Percentiles rank a stretch among this genome's conserved stretches.
Conservation (phyloP, 192 early-diverging fungal genomes). For the Backusella parvicylindrica region DNA sequence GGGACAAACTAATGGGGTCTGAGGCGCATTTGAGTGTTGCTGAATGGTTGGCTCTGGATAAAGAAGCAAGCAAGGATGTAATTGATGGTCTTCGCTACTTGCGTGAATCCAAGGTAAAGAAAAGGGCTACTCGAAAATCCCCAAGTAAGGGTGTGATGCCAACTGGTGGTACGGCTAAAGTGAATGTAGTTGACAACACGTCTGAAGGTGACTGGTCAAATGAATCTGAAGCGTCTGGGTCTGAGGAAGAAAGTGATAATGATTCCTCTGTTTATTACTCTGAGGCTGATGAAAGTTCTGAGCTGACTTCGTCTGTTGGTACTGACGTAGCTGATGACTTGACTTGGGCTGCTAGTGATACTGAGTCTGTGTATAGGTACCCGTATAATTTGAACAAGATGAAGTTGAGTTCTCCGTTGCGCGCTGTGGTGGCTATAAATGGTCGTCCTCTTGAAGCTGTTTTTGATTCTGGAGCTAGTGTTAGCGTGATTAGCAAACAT, state of each 20-base stretch:
- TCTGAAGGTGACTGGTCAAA: too few relatives aligned
- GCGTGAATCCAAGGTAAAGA: too few relatives aligned
- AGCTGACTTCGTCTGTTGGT: neutral
- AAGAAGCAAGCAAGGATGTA: neutral
- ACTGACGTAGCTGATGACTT: neutral
- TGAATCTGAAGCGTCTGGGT: too few relatives aligned
- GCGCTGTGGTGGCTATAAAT: neutral
- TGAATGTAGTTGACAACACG: too few relatives aligned
- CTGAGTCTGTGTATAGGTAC: neutral
- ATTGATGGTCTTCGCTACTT: neutral
- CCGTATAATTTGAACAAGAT: neutral
- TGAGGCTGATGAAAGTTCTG: neutral
- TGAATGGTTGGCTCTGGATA: neutral
- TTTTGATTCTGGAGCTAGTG: slow-evolving; percentile 8
- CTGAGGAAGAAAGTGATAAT: too few relatives aligned
- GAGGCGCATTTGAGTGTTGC: neutral
- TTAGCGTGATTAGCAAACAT: neutral
- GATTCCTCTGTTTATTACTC: too few relatives aligned
- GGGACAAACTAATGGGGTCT: neutral
- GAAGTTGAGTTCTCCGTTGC: neutral
- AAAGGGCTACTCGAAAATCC: too few relatives aligned
- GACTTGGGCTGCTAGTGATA: neutral
- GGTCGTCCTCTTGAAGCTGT: neutral
- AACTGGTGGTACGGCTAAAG: too few relatives aligned
- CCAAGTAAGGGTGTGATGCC: too few relatives aligned